These are phyloP conservation scores for Tuber umbilicatum DNA, from an alignment of 495 filamentous ascomycete species.

Conservation along the genomic window DNA sequence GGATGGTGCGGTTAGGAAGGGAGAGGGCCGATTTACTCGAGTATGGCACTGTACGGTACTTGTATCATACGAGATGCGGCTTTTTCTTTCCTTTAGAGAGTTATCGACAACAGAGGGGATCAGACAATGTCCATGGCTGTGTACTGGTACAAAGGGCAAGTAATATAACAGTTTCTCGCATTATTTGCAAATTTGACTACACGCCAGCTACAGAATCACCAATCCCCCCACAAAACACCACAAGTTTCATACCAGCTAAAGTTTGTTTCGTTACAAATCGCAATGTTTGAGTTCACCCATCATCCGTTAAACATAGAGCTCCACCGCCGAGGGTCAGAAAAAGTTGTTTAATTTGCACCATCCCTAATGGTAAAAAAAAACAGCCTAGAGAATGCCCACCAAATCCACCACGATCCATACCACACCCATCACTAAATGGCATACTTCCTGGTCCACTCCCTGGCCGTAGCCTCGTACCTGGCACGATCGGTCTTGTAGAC, in stretches of 20 bases:
- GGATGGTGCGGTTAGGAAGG: background rate
- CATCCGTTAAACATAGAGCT: constrained; percentile 19
- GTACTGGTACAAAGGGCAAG: background rate
- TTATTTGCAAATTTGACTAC: constrained; percentile 30
- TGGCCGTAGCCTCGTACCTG: constrained; percentile 89
- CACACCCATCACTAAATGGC: constrained; percentile 57
- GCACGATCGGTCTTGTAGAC: constrained; percentile 99
- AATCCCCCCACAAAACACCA: constrained; percentile 15
- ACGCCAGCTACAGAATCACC: constrained; percentile 35
- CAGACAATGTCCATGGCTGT: background rate
- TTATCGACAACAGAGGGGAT: background rate
- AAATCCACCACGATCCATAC: constrained; percentile 9
- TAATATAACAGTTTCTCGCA: constrained; percentile 1
- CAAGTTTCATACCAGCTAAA: constrained; percentile 25
- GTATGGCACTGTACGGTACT: background rate
- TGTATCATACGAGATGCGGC: background rate
- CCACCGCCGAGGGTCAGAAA: constrained; percentile 32
- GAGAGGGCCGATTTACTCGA: too few species aligned
- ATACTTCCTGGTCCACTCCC: constrained; percentile 99
- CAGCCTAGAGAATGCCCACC: constrained; percentile 9
- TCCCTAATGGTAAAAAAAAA: constrained; percentile 6
- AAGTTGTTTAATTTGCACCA: constrained; percentile 36
- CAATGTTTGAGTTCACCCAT: constrained; percentile 24
- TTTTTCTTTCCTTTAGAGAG: background rate
- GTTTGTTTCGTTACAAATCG: constrained; percentile 32